Evolutionary conservation across 306 rosid species (phyloP).

Genomic region (Acacia crassicarpa): DNA sequence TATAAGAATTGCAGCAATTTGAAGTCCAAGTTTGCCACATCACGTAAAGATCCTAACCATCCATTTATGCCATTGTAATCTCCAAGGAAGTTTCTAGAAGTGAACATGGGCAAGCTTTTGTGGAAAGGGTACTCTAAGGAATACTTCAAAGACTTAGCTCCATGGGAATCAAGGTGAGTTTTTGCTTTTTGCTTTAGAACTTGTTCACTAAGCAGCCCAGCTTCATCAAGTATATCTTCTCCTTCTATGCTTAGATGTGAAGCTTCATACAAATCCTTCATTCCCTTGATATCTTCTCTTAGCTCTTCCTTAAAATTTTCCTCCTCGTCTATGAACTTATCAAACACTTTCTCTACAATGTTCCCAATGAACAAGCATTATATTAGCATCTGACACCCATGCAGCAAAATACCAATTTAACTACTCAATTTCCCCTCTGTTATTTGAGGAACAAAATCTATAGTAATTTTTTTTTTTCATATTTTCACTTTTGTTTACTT

Average conservation of each 20-base stretch:
- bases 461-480: too few relatives aligned
- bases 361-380: conserved; percentile 5
- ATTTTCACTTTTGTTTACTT: too few relatives aligned
- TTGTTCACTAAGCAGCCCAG: conserved; percentile 25
- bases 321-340: conserved; percentile 28
- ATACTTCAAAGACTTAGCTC: conserved; percentile 30
- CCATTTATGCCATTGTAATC: conserved; percentile 22
- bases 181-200: conserved; percentile 13
- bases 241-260: conserved; percentile 33
- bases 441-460: background rate
- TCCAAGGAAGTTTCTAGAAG: conserved; percentile 33
- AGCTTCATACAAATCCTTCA: conserved; percentile 39
- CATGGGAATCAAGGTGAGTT: background rate
- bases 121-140: conserved; percentile 55
- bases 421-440: background rate
- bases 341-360: conserved; percentile 16
- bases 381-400: too few relatives aligned
- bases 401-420: too few relatives aligned
- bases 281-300: conserved; percentile 29
- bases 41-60: conserved; percentile 43
- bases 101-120: conserved; percentile 54
- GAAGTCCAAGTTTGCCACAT: conserved; percentile 49
- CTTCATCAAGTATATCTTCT: conserved; percentile 39
- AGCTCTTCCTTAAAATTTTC: background rate
- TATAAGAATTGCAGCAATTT: conserved; percentile 26